A percentile compares a stretch with the other conserved stretches of the same genome.
These are phyloP conservation scores for Geosmithia putterillii DNA, from an alignment of 2,329 filamentous ascomycete species.

Conservation along the genomic window DNA sequence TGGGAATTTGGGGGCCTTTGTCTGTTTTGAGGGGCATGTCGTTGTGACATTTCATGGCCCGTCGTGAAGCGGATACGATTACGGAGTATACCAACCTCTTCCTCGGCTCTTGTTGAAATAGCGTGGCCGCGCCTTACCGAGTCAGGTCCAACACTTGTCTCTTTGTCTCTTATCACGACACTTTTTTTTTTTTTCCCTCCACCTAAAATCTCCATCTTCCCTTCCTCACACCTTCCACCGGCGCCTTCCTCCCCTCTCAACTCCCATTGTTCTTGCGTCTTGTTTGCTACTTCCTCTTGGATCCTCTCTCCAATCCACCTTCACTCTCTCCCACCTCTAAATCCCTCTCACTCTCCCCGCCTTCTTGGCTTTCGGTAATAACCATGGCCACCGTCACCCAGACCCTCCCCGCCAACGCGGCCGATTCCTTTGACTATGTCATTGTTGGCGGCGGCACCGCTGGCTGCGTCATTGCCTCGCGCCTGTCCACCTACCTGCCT, in stretches of 20 bases:
- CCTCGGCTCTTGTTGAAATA: neutral
- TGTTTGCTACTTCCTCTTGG: neutral
- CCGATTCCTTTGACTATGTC: conserved; percentile 68
- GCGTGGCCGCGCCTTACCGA: neutral
- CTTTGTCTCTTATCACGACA: neutral
- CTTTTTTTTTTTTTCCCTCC: neutral
- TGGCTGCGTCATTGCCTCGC: conserved; percentile 71
- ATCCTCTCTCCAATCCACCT: neutral
- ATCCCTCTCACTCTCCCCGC: neutral
- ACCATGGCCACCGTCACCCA: conserved; percentile 56
- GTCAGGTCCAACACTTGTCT: neutral
- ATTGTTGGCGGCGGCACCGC: conserved; percentile 78
- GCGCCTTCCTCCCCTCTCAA: neutral
- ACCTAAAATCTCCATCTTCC: neutral
- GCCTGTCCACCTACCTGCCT: conserved; percentile 72
- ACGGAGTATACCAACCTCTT: too few relatives aligned
- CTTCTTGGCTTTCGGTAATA: conserved; percentile 4
- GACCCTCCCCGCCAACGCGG: conserved; percentile 49
- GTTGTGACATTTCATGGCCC: too few relatives aligned
- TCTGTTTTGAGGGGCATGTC: too few relatives aligned
- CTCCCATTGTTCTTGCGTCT: neutral
- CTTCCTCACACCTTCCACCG: neutral
- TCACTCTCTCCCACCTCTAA: neutral
- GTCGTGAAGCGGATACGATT: too few relatives aligned
- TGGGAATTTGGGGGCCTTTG: too few relatives aligned